Conservation (phyloP, 257 asterid species). For the Scutellaria galericulata region DNA sequence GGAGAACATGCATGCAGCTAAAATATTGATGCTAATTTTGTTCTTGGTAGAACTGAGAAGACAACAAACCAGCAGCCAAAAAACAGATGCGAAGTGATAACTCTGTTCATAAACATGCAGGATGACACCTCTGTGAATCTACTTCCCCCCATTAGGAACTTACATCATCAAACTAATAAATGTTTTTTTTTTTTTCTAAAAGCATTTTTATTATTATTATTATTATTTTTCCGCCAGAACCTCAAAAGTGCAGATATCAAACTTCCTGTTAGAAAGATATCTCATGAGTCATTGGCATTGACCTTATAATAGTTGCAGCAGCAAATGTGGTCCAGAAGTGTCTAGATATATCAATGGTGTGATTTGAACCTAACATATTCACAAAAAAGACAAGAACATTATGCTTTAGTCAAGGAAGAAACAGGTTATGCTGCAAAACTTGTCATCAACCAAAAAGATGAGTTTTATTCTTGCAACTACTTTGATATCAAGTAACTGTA, state of each 20-base stretch:
- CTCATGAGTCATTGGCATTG: neutral
- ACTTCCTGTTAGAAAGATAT: neutral
- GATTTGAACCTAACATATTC: neutral
- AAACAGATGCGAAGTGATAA: too few relatives aligned
- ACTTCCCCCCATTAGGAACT: neutral
- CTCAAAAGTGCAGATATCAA: neutral
- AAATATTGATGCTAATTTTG: neutral
- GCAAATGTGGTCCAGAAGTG: neutral
- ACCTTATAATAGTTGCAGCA: neutral
- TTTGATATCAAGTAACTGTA: neutral
- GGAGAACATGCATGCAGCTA: neutral
- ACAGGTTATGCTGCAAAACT: neutral
- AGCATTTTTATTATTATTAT: neutral
- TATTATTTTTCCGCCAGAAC: neutral
- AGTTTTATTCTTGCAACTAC: neutral
- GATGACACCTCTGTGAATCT: neutral
- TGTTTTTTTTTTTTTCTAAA: neutral
- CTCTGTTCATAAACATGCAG: too few relatives aligned
- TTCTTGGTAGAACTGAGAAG: neutral
- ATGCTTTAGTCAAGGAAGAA: neutral
- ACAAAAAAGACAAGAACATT: neutral
- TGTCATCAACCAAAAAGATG: conserved; percentile 4
- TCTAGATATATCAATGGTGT: neutral
- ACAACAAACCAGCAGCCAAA: too few relatives aligned
- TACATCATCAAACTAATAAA: neutral